These are phyloP conservation scores for Centella asiatica DNA, from an alignment of 129 eudicot species.

Conservation along the genomic window DNA sequence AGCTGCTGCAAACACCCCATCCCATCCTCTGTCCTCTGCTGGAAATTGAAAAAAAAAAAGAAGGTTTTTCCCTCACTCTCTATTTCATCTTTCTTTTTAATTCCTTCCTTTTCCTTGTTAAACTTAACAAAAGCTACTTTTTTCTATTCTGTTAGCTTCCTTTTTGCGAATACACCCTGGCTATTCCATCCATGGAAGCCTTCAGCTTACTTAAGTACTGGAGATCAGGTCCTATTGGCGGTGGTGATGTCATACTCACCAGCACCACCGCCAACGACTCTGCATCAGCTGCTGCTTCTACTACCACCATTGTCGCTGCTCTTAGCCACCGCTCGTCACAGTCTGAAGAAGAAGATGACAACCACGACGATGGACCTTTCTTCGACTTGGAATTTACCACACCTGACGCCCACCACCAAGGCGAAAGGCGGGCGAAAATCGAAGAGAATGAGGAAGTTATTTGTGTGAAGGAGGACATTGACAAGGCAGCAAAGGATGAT, in stretches of 20 bases:
- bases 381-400: slow-evolving; percentile 70
- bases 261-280: slow-evolving; percentile 7
- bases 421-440: neutral
- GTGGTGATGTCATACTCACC: slow-evolving; percentile 14
- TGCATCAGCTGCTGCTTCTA: slow-evolving; percentile 19
- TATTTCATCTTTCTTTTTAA: no score
- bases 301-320: slow-evolving; percentile 16
- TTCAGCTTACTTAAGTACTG: slow-evolving; percentile 76
- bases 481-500: slow-evolving; percentile 2
- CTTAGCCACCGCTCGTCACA: slow-evolving; percentile 21
- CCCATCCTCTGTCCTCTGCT: no score
- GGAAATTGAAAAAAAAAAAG: no score
- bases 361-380: slow-evolving; percentile 67
- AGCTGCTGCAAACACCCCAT: no score
- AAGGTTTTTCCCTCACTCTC: neutral
- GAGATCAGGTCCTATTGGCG: no score
- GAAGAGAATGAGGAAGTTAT: neutral
- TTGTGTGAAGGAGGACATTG: neutral
- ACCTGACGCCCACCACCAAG: no score
- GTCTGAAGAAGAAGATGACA: slow-evolving; percentile 31
- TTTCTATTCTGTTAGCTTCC: no score
- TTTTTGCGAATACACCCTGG: no score
- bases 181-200: slow-evolving; percentile 79
- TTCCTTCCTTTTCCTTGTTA: no score
- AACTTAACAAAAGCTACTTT: neutral